Base-by-base conservation (phyloP, 2,329 filamentous ascomycete species). In the Sporothrix humicola region DNA sequence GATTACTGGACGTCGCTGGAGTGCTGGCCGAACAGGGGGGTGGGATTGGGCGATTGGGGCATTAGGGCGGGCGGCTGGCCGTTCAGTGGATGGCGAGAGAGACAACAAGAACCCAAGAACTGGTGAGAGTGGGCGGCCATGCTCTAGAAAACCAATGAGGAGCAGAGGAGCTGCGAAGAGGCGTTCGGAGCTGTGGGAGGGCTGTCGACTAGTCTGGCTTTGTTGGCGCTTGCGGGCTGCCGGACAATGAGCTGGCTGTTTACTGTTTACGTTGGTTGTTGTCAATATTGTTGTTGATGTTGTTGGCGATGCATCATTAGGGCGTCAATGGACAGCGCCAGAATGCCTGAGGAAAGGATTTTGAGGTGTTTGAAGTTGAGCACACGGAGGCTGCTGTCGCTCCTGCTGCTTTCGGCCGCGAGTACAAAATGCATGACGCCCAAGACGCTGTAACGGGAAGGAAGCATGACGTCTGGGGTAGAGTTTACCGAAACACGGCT, bases 131-230 rank as follows among this genome's bases (percentile, higher is more conserved):
- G 48, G n/a, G 52, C 15, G 2, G 17, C 3, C 17, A 15, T 52
- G 68, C 56, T 59, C 44, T 56, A 26, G 46, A 44, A 69, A 73
- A 59, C 48, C 70, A 73, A 59, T 58, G 46, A 17, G n/a, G 44
- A 46, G 61, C 52, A 23, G 9, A 6, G 31, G 31, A 37, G 31
- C 20, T 56, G n/a, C 8, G 59, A 17, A 65, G 26, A 37, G 72
- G 26, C 56, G 10, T 52, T 71, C 69, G 69, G 69, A 71, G 69
- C 54, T 61, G 37, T 23, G 52, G 69, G 20, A 17, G 69, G 26
- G 56, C 69, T 71, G 69, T 42, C 37, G 44, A 44, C 46, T 9
- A 23, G 26, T 26, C 37, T 37, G 56, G 52, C 52, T 59, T 31
- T 50, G 65, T 52, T 56, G 66, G 50, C 66, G 66, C 46, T 52